Evolutionary conservation across 495 filamentous ascomycete genomes (phyloP).

Genomic region (Usnea hakonensis): DNA sequence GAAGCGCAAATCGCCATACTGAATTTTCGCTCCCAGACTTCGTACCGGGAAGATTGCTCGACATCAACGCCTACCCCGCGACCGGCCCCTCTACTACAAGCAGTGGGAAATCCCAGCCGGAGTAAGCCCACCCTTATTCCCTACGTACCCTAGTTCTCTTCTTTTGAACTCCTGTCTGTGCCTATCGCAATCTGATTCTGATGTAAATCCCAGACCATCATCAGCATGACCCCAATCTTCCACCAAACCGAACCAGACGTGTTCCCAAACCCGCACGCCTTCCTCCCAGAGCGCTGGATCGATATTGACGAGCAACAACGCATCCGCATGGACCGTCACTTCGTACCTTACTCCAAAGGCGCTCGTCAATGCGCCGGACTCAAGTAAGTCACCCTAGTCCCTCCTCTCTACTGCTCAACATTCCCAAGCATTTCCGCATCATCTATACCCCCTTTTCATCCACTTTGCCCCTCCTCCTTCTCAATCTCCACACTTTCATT

Average conservation of each 20-base stretch:
- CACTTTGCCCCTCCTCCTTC: background rate
- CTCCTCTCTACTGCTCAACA: background rate
- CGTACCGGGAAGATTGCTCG: conserved; percentile 28
- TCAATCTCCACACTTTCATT: background rate
- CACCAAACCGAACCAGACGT: conserved; percentile 26
- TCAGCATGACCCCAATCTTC: conserved; percentile 35
- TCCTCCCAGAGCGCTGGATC: conserved; percentile 41
- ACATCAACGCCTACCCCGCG: conserved; percentile 29
- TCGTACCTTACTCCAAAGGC: conserved; percentile 23
- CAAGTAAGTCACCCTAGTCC: conserved; percentile 6
- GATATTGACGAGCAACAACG: conserved; percentile 14
- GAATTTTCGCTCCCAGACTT: conserved; percentile 1
- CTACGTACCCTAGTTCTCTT: conserved; percentile 1
- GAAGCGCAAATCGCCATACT: background rate
- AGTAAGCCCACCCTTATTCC: conserved; percentile 16
- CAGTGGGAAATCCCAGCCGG: conserved; percentile 21
- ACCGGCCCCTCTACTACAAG: conserved; percentile 14
- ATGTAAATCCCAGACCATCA: conserved; percentile 31
- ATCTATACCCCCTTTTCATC: background rate
- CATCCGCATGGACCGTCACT: conserved; percentile 14
- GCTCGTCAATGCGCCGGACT: conserved; percentile 19
- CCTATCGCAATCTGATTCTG: background rate
- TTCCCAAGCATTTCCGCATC: background rate
- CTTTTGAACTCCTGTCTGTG: too few species aligned
- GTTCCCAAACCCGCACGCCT: conserved; percentile 34